A percentile compares a stretch with the other conserved stretches of the same genome.
Conservation (phyloP, 495 filamentous ascomycete genomes). For the Penicillium malachiteum region DNA sequence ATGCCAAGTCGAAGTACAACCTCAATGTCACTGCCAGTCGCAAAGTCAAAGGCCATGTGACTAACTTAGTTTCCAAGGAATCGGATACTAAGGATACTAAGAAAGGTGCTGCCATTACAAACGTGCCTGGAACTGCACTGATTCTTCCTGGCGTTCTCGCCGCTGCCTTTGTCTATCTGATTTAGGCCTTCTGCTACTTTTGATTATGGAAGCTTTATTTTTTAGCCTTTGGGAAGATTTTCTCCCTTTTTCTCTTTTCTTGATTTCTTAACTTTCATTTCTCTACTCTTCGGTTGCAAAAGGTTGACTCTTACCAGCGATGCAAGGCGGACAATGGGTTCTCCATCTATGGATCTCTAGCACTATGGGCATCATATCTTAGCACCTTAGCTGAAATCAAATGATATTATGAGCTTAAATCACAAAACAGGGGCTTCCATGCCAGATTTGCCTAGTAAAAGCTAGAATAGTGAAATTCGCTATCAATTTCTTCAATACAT, state of each 20-base stretch:
- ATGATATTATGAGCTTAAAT: no score
- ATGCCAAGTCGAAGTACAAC: slow-evolving; percentile 21
- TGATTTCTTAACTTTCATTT: neutral
- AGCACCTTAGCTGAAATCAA: neutral
- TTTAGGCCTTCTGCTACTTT: slow-evolving; percentile 4
- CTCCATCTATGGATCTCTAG: neutral
- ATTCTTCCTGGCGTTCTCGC: slow-evolving; percentile 13
- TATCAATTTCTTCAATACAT: neutral
- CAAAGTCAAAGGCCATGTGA: slow-evolving; percentile 15
- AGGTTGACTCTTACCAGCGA: neutral
- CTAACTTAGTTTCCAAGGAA: neutral
- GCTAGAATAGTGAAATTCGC: neutral
- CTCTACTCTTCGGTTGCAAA: neutral
- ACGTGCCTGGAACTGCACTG: slow-evolving; percentile 1
- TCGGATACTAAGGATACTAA: neutral
- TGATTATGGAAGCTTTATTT: neutral
- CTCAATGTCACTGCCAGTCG: slow-evolving; percentile 30
- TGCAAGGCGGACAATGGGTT: neutral
- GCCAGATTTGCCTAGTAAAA: neutral
- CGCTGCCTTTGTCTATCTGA: slow-evolving; percentile 9
- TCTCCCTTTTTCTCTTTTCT: no score
- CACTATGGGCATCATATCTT: neutral
- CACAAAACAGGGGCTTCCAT: neutral
- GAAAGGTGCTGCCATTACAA: slow-evolving; percentile 1
- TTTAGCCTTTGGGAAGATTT: no score